Base-by-base conservation (phyloP, 805 yeast genomes). In the Wickerhamiella lipophila region DNA sequence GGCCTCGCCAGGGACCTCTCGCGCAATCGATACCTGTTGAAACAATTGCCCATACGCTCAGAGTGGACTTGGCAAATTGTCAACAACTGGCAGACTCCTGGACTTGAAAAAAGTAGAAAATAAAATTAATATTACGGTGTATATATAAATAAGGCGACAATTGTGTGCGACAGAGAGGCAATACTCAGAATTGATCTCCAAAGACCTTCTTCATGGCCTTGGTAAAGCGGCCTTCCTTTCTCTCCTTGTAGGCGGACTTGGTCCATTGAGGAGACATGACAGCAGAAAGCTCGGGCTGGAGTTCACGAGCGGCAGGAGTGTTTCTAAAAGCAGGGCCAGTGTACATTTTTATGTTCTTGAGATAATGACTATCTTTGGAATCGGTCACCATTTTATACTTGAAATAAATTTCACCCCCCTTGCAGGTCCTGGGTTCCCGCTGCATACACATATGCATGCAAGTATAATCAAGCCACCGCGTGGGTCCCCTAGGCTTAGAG, bases 221-320 rank as follows among this genome's bases (percentile, higher is more conserved):
- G 39, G 46, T 22, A 27, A 42, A 3, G 19, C 30, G 29, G 27
- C 46, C 46, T 29, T 42, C 46, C 39, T 42, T 42, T 7, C 26
- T 32, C 39, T 30, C 39, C 39, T 42, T 42, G 46, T 26, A 42
- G 21, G 46, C 46, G 19, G 38, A 29, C 38, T 32, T 32, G 26
- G 46, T 29, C 46, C 46, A 42, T 32, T 42, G 46, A 16, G 46
- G 46, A 21, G 46, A 42, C 46, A 42, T 42, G 19, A 42, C 46
- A 23, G 46, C 18, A 19, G 18, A 19, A 26, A 42, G 39, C 29
- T 42, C 27, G 13, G 11, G 18, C 39, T 32, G 39, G 46, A 32
- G 19, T 3, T 42, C 46, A 21, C 27, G 26, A 15, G 38, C 5
- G 21, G 30, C 13, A 9, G 15, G 27, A n/a, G 29, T 13, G 29